Percentiles rank a stretch among this genome's conserved stretches.
Conservation (phyloP, 331 rosid genomes). For the Pyrus hybrid region DNA sequence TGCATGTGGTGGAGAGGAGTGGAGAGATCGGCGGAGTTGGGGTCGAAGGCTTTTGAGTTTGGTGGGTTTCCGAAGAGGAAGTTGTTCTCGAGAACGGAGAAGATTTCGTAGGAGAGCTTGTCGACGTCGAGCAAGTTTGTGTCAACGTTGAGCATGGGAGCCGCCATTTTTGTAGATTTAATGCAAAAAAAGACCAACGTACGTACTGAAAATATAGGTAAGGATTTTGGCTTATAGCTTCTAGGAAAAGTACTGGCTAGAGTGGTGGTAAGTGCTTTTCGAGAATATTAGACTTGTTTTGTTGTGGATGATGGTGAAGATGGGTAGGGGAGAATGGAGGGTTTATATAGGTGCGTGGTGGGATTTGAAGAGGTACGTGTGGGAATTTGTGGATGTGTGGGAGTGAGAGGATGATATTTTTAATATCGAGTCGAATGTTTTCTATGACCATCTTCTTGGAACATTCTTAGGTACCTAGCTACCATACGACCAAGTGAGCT, state of each 20-base stretch:
- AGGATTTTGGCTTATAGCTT: not conserved
- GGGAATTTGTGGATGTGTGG: not conserved
- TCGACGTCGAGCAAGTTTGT: slow-evolving; percentile 41
- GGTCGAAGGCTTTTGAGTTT: not conserved
- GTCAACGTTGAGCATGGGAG: slow-evolving; percentile 41
- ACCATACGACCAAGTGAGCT: not conserved
- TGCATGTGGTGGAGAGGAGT: slow-evolving; percentile 10
- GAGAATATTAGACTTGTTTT: not conserved
- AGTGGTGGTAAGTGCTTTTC: not conserved
- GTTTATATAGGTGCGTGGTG: slow-evolving; percentile 24
- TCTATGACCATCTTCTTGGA: slow-evolving; percentile 33
- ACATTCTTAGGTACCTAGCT: slow-evolving; percentile 22
- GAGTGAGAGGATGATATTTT: not conserved
- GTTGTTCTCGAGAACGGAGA: slow-evolving; percentile 77
- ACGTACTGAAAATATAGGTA: not conserved
- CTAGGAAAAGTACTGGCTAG: not conserved
- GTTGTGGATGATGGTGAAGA: not conserved
- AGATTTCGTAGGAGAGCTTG: slow-evolving; percentile 86
- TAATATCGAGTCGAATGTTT: not conserved
- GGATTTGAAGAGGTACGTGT: not conserved
- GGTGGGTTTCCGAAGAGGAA: slow-evolving; percentile 66
- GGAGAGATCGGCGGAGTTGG: not conserved
- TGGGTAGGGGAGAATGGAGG: slow-evolving; percentile 13
- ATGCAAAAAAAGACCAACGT: not conserved
- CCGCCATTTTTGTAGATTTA: slow-evolving; percentile 48